These are phyloP conservation scores for Penicillium thymicola DNA, from an alignment of 2,329 filamentous ascomycete genomes.

Conservation along the genomic window DNA sequence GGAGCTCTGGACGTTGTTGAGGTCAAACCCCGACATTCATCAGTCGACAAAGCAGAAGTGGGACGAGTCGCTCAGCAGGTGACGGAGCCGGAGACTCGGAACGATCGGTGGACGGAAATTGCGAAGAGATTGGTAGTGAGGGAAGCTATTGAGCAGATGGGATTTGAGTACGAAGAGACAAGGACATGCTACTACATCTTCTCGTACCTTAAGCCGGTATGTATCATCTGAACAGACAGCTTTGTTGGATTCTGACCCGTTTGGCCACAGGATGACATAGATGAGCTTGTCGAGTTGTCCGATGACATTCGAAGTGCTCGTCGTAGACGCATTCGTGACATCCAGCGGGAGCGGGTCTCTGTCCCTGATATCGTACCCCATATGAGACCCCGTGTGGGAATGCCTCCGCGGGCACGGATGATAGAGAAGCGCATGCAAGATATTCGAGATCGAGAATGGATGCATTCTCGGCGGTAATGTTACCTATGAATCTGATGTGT, in stretches of 20 bases:
- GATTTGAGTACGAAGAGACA: conserved; percentile 89
- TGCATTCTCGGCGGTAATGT: conserved; percentile 19
- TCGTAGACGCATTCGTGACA: conserved; percentile 57
- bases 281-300: conserved; percentile 76
- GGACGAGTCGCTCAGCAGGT: conserved; percentile 46
- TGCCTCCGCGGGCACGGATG: conserved; percentile 20
- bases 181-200: conserved; percentile 89
- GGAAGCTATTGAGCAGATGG: conserved; percentile 79
- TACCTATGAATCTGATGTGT: neutral
- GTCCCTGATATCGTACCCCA: conserved; percentile 4
- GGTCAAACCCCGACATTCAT: conserved; percentile 14
- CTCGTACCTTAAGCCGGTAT: conserved; percentile 82
- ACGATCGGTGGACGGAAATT: conserved; percentile 92
- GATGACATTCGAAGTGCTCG: conserved; percentile 73
- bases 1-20: conserved; percentile 21
- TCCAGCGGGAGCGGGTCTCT: conserved; percentile 47
- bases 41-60: conserved; percentile 59
- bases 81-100: conserved; percentile 37
- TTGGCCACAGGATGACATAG: conserved; percentile 72
- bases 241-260: neutral
- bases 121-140: conserved; percentile 85
- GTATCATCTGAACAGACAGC: conserved; percentile 37
- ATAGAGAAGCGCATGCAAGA: conserved; percentile 24
- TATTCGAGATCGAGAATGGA: conserved; percentile 28
- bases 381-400: conserved; percentile 11